Conservation (phyloP, 1,139 yeast species). For the Kurtzmaniella quercitrusa region DNA sequence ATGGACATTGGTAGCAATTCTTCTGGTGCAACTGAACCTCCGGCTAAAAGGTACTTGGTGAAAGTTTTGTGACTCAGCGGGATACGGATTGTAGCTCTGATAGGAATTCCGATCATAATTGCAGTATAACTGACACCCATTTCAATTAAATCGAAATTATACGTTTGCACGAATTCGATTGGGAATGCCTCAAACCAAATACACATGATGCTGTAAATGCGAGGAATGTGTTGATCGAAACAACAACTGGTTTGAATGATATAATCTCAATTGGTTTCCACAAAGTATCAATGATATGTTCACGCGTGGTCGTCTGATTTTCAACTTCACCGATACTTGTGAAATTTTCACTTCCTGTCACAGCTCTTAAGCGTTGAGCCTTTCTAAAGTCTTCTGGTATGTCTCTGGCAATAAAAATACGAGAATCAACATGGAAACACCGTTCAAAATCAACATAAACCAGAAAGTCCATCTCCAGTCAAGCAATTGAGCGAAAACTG, state of each 20-base stretch:
- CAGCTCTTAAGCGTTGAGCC: slow-evolving; percentile 30
- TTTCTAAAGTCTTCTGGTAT: slow-evolving; percentile 30
- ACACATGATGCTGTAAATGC: slow-evolving; percentile 53
- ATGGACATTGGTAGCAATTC: slow-evolving; percentile 41
- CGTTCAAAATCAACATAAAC: slow-evolving; percentile 31
- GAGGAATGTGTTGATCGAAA: slow-evolving; percentile 46
- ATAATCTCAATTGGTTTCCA: slow-evolving; percentile 47
- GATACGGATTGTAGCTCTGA: slow-evolving; percentile 23
- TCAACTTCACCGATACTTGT: slow-evolving; percentile 28
- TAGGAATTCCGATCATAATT: slow-evolving; percentile 38
- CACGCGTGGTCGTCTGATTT: slow-evolving; percentile 14
- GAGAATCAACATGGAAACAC: slow-evolving; percentile 20
- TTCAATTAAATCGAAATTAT: slow-evolving; percentile 45
- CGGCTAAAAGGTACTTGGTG: slow-evolving; percentile 20
- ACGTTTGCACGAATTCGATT: slow-evolving; percentile 41
- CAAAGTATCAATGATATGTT: slow-evolving; percentile 34
- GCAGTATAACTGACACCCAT: slow-evolving; percentile 45
- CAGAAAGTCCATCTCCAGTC: slow-evolving; percentile 40
- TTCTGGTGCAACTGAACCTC: slow-evolving; percentile 31
- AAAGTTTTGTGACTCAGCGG: slow-evolving; percentile 17
- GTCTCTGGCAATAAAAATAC: slow-evolving; percentile 32
- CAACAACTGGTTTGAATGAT: slow-evolving; percentile 40
- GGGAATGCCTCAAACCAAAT: slow-evolving; percentile 64
- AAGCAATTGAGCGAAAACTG: slow-evolving; percentile 23
- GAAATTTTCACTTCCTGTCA: slow-evolving; percentile 30